Base-by-base conservation (phyloP, 495 filamentous ascomycete genomes). In the Penicillium canescens region DNA sequence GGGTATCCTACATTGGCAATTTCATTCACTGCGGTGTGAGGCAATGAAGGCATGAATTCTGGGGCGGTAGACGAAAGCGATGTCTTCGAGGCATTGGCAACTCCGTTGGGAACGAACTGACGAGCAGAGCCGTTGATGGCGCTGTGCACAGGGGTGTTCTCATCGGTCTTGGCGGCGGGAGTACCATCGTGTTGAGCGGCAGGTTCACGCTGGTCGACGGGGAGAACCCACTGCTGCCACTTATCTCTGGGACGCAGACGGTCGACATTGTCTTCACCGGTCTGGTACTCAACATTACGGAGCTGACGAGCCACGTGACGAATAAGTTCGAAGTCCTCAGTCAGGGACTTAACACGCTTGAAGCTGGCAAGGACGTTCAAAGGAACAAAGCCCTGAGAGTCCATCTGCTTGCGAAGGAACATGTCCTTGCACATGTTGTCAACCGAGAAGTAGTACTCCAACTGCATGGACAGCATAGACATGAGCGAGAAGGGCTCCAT, bases 401-500 rank as follows among this genome's bases (percentile, higher is more conserved):
- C 93, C 95, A 98, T 97, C 47, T 91, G 86, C 55, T 84, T 85
- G 28, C 94, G 86, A 26, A 98, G 80, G 70, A 84, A 98, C 59
- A 87, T 80, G 62, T 98, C 94, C 71, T 96, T 98, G 82, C 90
- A 93, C 50, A 97, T 82, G 67, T 98, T 98, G 58, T 98, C 91
- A 8, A 96, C 80, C 0, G 92, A 98, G 73, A 98, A 94, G 69
- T 98, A 98, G 72, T 98, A 98, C 60, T 67, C 64, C 71, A 97
- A 73, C 69, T 97, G 92, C 63, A 83, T 77, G 44, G 78, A 78
- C 11, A 88, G 79, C 75, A 83, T 79, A 43, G 57, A 59, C 48
- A 86, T 73, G 13, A 88, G 59, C 13, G 78, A 71, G 50, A 73
- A 79, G 9, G 76, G 76, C 51, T 84, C 84, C 63, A 82, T 67